Conservation (phyloP, 306 rosid genomes). For the Elaeagnus macrophylla region DNA sequence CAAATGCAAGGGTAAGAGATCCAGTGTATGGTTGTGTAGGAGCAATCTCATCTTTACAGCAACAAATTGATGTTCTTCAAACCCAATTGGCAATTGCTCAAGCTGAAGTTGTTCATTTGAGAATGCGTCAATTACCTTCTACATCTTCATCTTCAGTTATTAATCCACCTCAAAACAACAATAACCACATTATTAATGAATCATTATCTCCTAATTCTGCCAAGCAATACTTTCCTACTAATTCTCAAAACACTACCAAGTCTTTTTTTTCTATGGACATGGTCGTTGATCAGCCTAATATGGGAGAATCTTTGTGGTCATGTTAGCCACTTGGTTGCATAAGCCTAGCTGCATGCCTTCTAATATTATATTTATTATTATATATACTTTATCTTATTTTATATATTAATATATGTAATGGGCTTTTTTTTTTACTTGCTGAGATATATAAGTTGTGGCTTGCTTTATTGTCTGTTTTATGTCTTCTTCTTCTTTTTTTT, state of each 20-base stretch:
- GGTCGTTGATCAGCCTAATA: slow-evolving; percentile 45
- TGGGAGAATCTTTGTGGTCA: slow-evolving; percentile 72
- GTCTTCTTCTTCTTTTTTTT: slow-evolving; percentile 2
- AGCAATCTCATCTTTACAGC: slow-evolving; percentile 83
- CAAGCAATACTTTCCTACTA: slow-evolving; percentile 16
- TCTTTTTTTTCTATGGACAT: slow-evolving; percentile 59
- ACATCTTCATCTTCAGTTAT: neutral
- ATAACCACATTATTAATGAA: neutral
- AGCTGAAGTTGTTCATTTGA: slow-evolving; percentile 75
- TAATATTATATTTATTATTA: slow-evolving; percentile 12
- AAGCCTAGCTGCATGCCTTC: slow-evolving; percentile 15
- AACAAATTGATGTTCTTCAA: slow-evolving; percentile 70
- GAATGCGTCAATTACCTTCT: slow-evolving; percentile 34
- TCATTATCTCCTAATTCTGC: slow-evolving; percentile 14
- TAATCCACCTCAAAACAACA: neutral
- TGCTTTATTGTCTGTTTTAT: slow-evolving; percentile 37
- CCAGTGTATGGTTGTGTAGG: slow-evolving; percentile 96
- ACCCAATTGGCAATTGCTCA: slow-evolving; percentile 69
- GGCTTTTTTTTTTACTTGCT: slow-evolving; percentile 10
- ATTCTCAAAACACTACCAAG: slow-evolving; percentile 32
- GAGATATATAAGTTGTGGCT: slow-evolving; percentile 26
- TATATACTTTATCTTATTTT: neutral
- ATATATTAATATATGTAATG: neutral
- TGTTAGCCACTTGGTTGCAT: slow-evolving; percentile 30
- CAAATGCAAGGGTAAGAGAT: slow-evolving; percentile 86